These are phyloP conservation scores for Vinca minor DNA, from an alignment of 257 asterid genomes.

Conservation along the genomic window DNA sequence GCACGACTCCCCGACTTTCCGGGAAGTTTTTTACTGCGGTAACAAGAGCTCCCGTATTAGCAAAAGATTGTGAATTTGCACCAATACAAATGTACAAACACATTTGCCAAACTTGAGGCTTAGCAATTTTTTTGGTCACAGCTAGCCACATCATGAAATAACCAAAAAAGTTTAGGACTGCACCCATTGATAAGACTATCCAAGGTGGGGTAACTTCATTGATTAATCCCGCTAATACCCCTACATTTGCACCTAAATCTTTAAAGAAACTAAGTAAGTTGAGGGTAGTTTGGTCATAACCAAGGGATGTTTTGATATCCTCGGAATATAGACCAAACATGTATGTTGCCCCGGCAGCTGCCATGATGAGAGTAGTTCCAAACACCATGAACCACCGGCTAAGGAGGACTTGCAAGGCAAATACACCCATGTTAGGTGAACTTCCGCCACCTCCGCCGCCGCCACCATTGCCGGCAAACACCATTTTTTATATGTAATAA, in stretches of 20 bases:
- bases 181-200: constrained; percentile 71
- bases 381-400: constrained; percentile 83
- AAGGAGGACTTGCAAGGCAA: constrained; percentile 33
- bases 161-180: constrained; percentile 61
- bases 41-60: constrained; percentile 81
- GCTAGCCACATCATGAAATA: constrained; percentile 83
- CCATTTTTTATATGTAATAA: constrained; percentile 24
- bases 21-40: constrained; percentile 82
- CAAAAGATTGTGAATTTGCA: constrained; percentile 73
- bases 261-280: constrained; percentile 69
- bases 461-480: constrained; percentile 17
- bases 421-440: constrained; percentile 12
- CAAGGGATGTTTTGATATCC: constrained; percentile 41
- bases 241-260: constrained; percentile 67
- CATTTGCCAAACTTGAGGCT: constrained; percentile 66
- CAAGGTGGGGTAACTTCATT: constrained; percentile 84
- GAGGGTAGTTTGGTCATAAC: constrained; percentile 75
- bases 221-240: constrained; percentile 57
- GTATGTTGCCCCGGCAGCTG: constrained; percentile 81
- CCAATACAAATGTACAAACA: constrained; percentile 70
- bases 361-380: constrained; percentile 53
- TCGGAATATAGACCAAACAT: constrained; percentile 62
- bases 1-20: constrained; percentile 34
- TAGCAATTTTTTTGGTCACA: constrained; percentile 43
- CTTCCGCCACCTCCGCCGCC: no score